Conservation (phyloP, 169 alveolate genomes). For the Cryptosporidium viatorum region DNA sequence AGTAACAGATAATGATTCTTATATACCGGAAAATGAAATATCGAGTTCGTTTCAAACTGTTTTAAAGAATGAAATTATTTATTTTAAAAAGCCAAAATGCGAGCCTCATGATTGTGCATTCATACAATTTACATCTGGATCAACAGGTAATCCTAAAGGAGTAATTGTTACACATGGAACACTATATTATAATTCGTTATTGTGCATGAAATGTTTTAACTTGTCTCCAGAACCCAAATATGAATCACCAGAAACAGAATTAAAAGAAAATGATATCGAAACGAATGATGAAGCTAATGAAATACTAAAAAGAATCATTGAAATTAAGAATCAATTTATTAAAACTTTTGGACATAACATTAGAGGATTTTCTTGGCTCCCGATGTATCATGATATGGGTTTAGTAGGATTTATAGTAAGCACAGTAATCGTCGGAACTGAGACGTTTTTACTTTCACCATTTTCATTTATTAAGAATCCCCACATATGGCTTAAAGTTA, state of each 20-base stretch:
- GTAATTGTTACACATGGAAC: slow-evolving; percentile 82
- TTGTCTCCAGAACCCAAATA: slow-evolving; percentile 75
- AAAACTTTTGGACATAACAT: slow-evolving; percentile 74
- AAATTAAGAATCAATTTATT: slow-evolving; percentile 21
- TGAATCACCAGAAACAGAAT: neutral
- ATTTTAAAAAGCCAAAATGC: slow-evolving; percentile 48
- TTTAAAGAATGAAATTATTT: slow-evolving; percentile 1
- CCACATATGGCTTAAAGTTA: slow-evolving; percentile 62
- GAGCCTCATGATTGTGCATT: slow-evolving; percentile 44
- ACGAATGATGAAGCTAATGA: neutral
- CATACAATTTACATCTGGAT: slow-evolving; percentile 83
- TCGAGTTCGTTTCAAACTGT: neutral
- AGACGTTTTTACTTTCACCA: slow-evolving; percentile 73
- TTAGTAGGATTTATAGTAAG: slow-evolving; percentile 77
- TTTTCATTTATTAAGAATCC: slow-evolving; percentile 76
- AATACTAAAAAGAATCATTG: slow-evolving; percentile 19
- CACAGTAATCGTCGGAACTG: slow-evolving; percentile 75
- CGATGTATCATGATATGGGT: slow-evolving; percentile 85
- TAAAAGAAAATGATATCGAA: slow-evolving; percentile 7
- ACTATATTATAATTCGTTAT: slow-evolving; percentile 78
- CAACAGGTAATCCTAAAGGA: slow-evolving; percentile 82
- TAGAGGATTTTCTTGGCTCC: slow-evolving; percentile 81
- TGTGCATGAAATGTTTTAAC: slow-evolving; percentile 78
- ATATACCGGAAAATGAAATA: neutral
- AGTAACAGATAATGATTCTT: neutral